These are phyloP conservation scores for Ophiostoma quercus DNA, from an alignment of 2,329 filamentous ascomycete species.

Conservation along the genomic window DNA sequence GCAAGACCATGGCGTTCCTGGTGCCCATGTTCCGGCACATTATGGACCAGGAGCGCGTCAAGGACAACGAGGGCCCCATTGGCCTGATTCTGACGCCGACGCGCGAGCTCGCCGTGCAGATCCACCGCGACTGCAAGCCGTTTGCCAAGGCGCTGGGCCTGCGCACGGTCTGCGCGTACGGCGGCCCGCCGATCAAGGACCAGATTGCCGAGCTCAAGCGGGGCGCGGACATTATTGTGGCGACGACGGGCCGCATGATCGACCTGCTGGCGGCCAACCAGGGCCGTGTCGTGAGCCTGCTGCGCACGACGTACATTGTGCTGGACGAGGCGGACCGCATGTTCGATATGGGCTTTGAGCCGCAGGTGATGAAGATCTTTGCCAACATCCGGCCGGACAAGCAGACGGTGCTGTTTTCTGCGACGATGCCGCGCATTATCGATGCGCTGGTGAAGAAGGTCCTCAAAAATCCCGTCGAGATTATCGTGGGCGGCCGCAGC, in stretches of 20 bases:
- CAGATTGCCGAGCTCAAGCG: slow-evolving; percentile 96
- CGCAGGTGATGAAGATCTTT: slow-evolving; percentile 95
- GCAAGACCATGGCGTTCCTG: slow-evolving; percentile 93
- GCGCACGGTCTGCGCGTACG: slow-evolving; percentile 86
- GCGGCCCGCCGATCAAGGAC: slow-evolving; percentile 91
- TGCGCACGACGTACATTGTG: slow-evolving; percentile 86
- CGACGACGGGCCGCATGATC: slow-evolving; percentile 91
- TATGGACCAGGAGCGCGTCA: slow-evolving; percentile 80
- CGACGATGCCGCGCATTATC: slow-evolving; percentile 92
- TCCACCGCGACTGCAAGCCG: slow-evolving; percentile 89
- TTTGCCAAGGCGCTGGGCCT: slow-evolving; percentile 84
- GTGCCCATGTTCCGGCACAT: slow-evolving; percentile 98
- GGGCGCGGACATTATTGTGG: slow-evolving; percentile 90
- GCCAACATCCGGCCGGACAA: slow-evolving; percentile 85
- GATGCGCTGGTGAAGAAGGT: slow-evolving; percentile 86
- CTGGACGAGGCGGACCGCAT: slow-evolving; percentile 97
- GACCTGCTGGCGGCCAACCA: slow-evolving; percentile 90
- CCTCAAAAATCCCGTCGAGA: slow-evolving; percentile 78
- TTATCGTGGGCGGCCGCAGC: slow-evolving; percentile 82
- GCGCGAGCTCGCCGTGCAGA: slow-evolving; percentile 87
- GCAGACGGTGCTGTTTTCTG: slow-evolving; percentile 93
- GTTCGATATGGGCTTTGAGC: slow-evolving; percentile 99
- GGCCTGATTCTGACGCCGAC: slow-evolving; percentile 90
- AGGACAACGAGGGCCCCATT: slow-evolving; percentile 80
- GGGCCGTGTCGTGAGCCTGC: slow-evolving; percentile 87